Base-by-base conservation (phyloP, 1,139 yeast genomes). In the Pichia sp. region DNA sequence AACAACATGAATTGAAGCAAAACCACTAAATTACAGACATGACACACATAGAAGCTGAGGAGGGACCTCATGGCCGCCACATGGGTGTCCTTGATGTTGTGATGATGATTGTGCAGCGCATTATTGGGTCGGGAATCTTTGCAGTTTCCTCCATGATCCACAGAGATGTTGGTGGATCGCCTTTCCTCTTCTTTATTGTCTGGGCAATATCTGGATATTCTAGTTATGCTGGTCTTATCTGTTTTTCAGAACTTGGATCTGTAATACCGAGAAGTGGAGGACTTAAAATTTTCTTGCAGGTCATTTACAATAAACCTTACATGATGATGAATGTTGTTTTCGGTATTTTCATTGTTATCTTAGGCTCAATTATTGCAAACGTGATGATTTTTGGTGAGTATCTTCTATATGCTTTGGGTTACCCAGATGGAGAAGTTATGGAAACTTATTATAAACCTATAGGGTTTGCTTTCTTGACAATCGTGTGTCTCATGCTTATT, bases 51-150 rank as follows among this genome's bases (percentile, higher is more conserved):
- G 53, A 50, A n/a, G 51, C 55, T 8, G 69, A 62, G 45, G 86
- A 80, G 24, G 69, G 79, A 1, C 89, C 89, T 0, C 86, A 79
- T 49, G 89, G 91, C 1, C 64, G 91, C 26, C 88, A 82, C 58
- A 58, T 82, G 45, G 89, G 89, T 0, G 56, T 79, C 2, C 79
- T 72, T 51, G 77, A 86, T 5, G 79, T 84, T 0, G 68, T 79
- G 37, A 70, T 79, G 41, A 58, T 80, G 44, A 78, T 79, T 51
- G 69, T 82, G 4, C 76, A 84, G 20, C 63, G 88, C 45, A 81
- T 82, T 34, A 66, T 82, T n/a, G 91, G 91, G 0, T 77, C 86
- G 1, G 91, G 91, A 0, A 81, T 82, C 15, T 79, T 82, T 61
- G 80, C 86, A 14, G 75, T 80, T 1, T 80, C 89, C 0, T 72